Evolutionary conservation across 176 grass and related monocot genomes (phyloP).

Genomic region (Bothriochloa decipiens): DNA sequence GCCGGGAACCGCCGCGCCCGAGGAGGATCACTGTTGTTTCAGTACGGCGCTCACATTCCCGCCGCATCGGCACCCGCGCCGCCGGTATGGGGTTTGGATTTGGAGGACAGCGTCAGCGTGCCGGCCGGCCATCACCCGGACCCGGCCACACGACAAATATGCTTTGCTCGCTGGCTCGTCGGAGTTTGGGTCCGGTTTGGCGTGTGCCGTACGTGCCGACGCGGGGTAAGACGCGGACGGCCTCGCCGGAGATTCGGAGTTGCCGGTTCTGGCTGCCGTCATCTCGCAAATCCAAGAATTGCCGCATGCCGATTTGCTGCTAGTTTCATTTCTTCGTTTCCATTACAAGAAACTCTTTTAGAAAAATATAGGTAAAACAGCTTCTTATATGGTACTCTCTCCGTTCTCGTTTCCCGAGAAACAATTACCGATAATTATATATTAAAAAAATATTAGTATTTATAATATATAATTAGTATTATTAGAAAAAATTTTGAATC

Average conservation of each 20-base stretch:
- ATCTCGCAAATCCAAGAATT: background rate
- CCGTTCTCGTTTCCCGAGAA: too few relatives aligned
- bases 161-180: conserved; percentile 5
- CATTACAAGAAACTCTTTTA: too few relatives aligned
- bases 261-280: background rate
- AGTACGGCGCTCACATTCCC: conserved; percentile 10
- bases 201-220: background rate
- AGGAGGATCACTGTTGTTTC: conserved; percentile 23
- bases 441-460: too few relatives aligned
- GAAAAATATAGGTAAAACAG: too few relatives aligned
- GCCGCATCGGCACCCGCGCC: background rate
- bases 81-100: background rate
- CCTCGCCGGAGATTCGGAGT: background rate
- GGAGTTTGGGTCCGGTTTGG: conserved; percentile 4
- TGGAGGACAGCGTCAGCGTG: conserved; percentile 8
- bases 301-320: background rate
- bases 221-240: background rate
- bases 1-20: background rate
- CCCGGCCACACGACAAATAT: background rate
- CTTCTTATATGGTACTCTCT: too few relatives aligned
- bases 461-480: too few relatives aligned
- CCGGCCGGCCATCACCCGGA: background rate
- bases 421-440: too few relatives aligned
- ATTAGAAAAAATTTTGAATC: too few relatives aligned
- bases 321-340: background rate